Percentiles rank a stretch among this genome's conserved stretches.
Evolutionary conservation across 23 red algal species (phyloP).

Genomic region (Porphyridium purpureum): DNA sequence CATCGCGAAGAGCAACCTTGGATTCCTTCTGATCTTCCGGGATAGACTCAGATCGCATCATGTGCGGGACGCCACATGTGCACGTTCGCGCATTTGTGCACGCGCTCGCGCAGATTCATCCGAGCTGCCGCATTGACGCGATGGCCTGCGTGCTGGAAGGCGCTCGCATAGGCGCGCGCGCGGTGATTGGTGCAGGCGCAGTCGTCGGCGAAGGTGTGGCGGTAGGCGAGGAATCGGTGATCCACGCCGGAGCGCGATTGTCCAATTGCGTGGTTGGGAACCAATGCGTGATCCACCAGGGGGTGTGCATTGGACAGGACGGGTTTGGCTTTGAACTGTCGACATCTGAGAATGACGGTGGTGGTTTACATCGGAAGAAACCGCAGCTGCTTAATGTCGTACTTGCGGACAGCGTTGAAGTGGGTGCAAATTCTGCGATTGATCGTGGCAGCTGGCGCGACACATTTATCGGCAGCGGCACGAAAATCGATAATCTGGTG

Average conservation of each 20-base stretch:
- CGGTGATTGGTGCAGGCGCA: slow-evolving; percentile 2
- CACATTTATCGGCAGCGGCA: slow-evolving; percentile 6
- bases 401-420: slow-evolving; percentile 16
- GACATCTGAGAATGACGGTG: too few relatives aligned
- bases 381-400: slow-evolving; percentile 8
- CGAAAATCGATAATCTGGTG: slow-evolving; percentile 29
- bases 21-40: too few relatives aligned
- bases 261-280: slow-evolving; percentile 18
- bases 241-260: slow-evolving; percentile 1
- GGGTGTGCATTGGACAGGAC: slow-evolving; percentile 29
- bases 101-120: too few relatives aligned
- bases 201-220: slow-evolving; percentile 3
- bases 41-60: too few relatives aligned
- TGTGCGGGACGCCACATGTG: too few relatives aligned
- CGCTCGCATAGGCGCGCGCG: slow-evolving; percentile 4
- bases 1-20: too few relatives aligned
- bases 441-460: slow-evolving; percentile 41
- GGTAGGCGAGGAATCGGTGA: background rate
- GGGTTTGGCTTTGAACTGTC: slow-evolving; percentile 31
- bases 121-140: too few relatives aligned
- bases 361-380: slow-evolving; percentile 12
- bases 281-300: slow-evolving; percentile 24
- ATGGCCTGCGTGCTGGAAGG: too few relatives aligned
- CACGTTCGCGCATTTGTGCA: too few relatives aligned
- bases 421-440: slow-evolving; percentile 21